Percentiles rank a stretch among this genome's conserved stretches.
Conservation (phyloP, 345 rosid genomes). For the Citrus trifoliata region DNA sequence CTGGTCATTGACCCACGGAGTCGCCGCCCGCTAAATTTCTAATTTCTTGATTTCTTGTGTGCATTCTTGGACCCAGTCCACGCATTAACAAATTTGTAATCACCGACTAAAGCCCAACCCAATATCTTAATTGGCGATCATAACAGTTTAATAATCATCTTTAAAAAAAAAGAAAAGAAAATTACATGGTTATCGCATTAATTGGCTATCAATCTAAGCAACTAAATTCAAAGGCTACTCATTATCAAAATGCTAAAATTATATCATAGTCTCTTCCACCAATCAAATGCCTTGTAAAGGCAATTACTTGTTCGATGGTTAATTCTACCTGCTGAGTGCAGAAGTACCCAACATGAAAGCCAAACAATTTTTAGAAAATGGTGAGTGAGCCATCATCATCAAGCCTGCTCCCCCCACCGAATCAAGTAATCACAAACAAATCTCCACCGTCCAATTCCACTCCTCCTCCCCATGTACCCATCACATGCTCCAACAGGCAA, state of each 20-base stretch:
- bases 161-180: no score
- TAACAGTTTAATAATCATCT: no score
- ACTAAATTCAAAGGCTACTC: not conserved
- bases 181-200: not conserved
- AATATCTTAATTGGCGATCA: not conserved
- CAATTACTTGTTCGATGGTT: constrained; percentile 10
- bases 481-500: constrained; percentile 16
- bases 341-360: not conserved
- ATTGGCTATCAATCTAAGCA: not conserved
- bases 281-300: not conserved
- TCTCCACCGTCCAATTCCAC: constrained; percentile 14
- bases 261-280: not conserved
- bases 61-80: not conserved
- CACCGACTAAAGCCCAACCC: not conserved
- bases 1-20: not conserved
- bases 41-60: not conserved
- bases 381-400: constrained; percentile 32
- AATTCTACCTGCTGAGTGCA: not conserved
- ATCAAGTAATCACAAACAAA: constrained; percentile 1
- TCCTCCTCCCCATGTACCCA: not conserved
- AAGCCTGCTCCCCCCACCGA: constrained; percentile 1
- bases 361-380: not conserved
- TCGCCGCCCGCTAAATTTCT: not conserved
- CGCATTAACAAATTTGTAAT: not conserved
- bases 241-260: not conserved